Evolutionary conservation across 2,329 filamentous ascomycete genomes (phyloP).

Genomic region (Stagonosporopsis vannaccii): DNA sequence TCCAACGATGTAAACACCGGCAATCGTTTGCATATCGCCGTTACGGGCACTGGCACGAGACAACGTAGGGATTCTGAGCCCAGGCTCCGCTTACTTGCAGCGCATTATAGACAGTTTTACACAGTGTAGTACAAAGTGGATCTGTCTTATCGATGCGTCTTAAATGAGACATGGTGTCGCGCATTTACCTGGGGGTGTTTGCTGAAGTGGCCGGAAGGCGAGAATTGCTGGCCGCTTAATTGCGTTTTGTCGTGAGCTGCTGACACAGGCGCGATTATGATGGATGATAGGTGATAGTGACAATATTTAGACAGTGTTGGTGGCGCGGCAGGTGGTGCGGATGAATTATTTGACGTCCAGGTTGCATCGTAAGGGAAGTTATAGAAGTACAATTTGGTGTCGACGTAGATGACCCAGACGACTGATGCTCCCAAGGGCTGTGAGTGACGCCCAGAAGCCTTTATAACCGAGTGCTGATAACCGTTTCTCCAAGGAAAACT

Average conservation of each 20-base stretch:
- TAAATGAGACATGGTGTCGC: conserved; percentile 23
- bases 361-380: conserved; percentile 47
- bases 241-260: conserved; percentile 34
- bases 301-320: conserved; percentile 46
- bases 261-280: conserved; percentile 41
- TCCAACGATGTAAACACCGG: conserved; percentile 4
- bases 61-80: conserved; percentile 3
- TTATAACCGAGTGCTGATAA: conserved; percentile 49
- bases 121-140: conserved; percentile 18
- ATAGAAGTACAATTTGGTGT: conserved; percentile 55
- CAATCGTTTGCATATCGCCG: conserved; percentile 14
- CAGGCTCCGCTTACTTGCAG: conserved; percentile 5
- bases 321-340: conserved; percentile 45
- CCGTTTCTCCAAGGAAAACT: conserved; percentile 53
- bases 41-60: conserved; percentile 28
- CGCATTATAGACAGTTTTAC: conserved; percentile 8
- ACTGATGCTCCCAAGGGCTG: conserved; percentile 44
- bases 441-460: conserved; percentile 46
- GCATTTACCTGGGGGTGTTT: conserved; percentile 30
- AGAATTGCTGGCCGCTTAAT: conserved; percentile 34
- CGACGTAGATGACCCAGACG: conserved; percentile 49
- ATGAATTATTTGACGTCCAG: conserved; percentile 48
- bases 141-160: conserved; percentile 15
- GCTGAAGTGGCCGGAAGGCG: conserved; percentile 32
- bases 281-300: conserved; percentile 43